Percentiles rank a stretch among this genome's conserved stretches.
Evolutionary conservation across 208 protist genomes (phyloP).

Genomic region (Phytomonas sp.): DNA sequence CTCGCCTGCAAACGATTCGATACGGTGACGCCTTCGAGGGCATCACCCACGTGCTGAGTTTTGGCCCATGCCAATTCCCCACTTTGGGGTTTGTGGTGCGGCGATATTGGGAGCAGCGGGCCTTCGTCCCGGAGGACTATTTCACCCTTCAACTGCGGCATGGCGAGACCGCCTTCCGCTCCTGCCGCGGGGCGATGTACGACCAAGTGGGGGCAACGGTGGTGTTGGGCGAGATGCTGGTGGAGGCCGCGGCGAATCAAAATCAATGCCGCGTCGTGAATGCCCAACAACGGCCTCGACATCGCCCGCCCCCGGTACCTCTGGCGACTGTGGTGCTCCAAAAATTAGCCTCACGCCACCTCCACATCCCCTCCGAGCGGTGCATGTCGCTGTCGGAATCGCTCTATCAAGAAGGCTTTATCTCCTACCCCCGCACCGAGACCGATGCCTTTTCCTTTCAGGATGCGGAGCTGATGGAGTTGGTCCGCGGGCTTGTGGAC

Average conservation of each 20-base stretch:
- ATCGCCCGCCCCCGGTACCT: slow-evolving; percentile 85
- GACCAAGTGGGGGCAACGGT: slow-evolving; percentile 69
- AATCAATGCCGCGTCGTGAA: slow-evolving; percentile 37
- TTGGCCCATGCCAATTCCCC: slow-evolving; percentile 95
- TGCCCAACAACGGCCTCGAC: slow-evolving; percentile 67
- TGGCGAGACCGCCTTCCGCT: slow-evolving; percentile 44
- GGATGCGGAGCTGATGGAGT: slow-evolving; percentile 68
- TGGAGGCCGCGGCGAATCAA: slow-evolving; percentile 18
- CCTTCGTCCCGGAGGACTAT: slow-evolving; percentile 80
- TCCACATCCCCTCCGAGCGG: slow-evolving; percentile 88
- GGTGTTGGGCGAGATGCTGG: slow-evolving; percentile 62
- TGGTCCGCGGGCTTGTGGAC: slow-evolving; percentile 66
- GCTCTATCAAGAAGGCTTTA: slow-evolving; percentile 88
- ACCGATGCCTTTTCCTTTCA: slow-evolving; percentile 92
- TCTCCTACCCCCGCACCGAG: slow-evolving; percentile 97
- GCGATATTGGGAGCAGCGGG: slow-evolving; percentile 76
- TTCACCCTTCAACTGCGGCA: slow-evolving; percentile 51
- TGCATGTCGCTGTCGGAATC: slow-evolving; percentile 94
- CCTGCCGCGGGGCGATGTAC: slow-evolving; percentile 59
- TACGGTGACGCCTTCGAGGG: slow-evolving; percentile 67
- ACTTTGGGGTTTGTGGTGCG: slow-evolving; percentile 91
- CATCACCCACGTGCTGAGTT: slow-evolving; percentile 73
- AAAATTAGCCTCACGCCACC: slow-evolving; percentile 90
- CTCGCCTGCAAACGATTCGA: slow-evolving; percentile 86
- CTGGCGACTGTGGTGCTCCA: slow-evolving; percentile 97